These are phyloP conservation scores for Arxiozyma heterogenica DNA, from an alignment of 1,139 yeast genomes.

Conservation along the genomic window DNA sequence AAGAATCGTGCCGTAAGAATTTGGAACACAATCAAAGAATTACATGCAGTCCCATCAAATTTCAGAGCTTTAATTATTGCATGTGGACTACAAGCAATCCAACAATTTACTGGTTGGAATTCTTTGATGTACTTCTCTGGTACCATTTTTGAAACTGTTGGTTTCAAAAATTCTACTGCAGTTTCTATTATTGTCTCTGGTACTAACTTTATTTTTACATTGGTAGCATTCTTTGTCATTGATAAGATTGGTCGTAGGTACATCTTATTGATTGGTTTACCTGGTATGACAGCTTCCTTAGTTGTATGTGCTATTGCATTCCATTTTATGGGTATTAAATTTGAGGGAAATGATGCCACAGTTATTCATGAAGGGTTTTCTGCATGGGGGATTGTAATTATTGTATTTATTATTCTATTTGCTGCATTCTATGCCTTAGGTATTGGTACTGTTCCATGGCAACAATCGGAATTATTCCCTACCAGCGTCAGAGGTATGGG, in stretches of 20 bases:
- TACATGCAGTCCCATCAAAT: constrained; percentile 71
- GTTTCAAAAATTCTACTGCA: constrained; percentile 78
- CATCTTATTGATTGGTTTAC: constrained; percentile 63
- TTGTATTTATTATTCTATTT: constrained; percentile 73
- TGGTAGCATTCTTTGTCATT: constrained; percentile 71
- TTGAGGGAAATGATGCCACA: constrained; percentile 40
- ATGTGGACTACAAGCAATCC: constrained; percentile 90
- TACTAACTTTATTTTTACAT: constrained; percentile 79
- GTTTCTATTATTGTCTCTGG: constrained; percentile 92
- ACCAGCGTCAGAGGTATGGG: constrained; percentile 91
- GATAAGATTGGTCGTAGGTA: constrained; percentile 81
- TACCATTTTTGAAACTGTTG: constrained; percentile 80
- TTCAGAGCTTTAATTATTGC: constrained; percentile 80
- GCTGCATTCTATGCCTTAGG: constrained; percentile 91
- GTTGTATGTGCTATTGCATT: constrained; percentile 79
- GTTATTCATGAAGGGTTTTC: constrained; percentile 41
- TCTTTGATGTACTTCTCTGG: constrained; percentile 90
- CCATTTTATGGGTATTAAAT: constrained; percentile 62
- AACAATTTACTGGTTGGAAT: constrained; percentile 92
- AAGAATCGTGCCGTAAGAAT: constrained; percentile 43
- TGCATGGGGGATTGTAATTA: constrained; percentile 82
- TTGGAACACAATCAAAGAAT: constrained; percentile 55
- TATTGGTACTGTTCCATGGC: constrained; percentile 97
- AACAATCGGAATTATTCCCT: constrained; percentile 89
- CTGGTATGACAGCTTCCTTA: constrained; percentile 72